phyloP scores from a whole-genome alignment of 805 yeast genomes.

The Jamesozyma piceae region DNA sequence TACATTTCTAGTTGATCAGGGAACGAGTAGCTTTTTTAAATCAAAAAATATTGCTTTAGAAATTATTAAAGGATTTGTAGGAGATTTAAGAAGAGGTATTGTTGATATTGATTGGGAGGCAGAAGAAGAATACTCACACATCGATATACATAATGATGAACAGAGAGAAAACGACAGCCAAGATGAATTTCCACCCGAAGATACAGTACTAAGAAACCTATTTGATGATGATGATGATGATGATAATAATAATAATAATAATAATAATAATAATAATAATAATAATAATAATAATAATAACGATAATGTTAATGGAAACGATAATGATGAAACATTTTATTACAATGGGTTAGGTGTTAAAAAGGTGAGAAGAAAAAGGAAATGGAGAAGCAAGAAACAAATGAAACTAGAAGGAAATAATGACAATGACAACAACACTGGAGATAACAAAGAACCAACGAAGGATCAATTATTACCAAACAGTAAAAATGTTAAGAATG shows the following conservation, averaged over 20 bases:
- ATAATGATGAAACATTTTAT: conserved; percentile 5
- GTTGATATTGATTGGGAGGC: conserved; percentile 26
- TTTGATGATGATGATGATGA: conserved; percentile 13
- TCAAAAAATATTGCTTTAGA: conserved; percentile 17
- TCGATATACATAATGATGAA: conserved; percentile 10
- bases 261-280: conserved; percentile 3
- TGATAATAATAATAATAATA: conserved; percentile 1
- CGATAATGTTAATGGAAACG: neutral
- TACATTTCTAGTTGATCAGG: neutral
- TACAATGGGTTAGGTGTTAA: conserved; percentile 5
- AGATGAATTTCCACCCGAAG: conserved; percentile 15
- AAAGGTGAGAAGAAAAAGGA: neutral
- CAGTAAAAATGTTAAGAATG: conserved; percentile 25
- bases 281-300: neutral
- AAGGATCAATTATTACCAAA: conserved; percentile 18
- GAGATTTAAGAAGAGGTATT: conserved; percentile 21
- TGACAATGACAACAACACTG: neutral
- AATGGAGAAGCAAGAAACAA: neutral
- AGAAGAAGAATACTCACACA: conserved; percentile 7
- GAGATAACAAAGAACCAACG: neutral
- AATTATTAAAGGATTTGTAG: conserved; percentile 27
- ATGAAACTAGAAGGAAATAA: neutral
- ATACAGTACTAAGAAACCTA: conserved; percentile 9
- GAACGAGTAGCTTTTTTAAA: conserved; percentile 7
- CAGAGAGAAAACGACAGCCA: conserved; percentile 12